These are phyloP conservation scores for Raphanus sativus DNA, from an alignment of 345 rosid genomes.

Conservation along the genomic window DNA sequence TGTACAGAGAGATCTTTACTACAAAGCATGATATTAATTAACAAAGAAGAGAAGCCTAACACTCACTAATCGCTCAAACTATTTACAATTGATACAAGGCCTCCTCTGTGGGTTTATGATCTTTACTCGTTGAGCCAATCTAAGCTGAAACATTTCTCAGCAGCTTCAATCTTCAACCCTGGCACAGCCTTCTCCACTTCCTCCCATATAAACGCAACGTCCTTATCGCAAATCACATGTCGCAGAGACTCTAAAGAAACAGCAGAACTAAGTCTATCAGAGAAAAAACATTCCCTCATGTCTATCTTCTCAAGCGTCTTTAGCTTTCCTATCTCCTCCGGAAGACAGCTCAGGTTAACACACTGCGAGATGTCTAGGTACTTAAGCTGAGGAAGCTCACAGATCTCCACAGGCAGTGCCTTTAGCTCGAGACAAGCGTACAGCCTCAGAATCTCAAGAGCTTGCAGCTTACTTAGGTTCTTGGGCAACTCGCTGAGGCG, in stretches of 20 bases:
- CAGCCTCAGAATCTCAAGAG: constrained; percentile 57
- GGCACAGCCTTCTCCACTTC: constrained; percentile 47
- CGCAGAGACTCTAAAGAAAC: constrained; percentile 52
- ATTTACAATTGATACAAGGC: neutral
- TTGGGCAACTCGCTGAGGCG: constrained; percentile 55
- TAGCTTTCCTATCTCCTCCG: constrained; percentile 57
- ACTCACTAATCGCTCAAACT: neutral
- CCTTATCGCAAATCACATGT: constrained; percentile 69
- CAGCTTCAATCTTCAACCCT: constrained; percentile 59
- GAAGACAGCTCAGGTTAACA: constrained; percentile 57
- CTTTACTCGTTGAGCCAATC: constrained; percentile 73
- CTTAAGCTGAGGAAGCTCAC: constrained; percentile 55
- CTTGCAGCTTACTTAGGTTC: constrained; percentile 51
- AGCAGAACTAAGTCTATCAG: constrained; percentile 49
- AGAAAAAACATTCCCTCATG: constrained; percentile 80
- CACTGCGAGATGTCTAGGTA: constrained; percentile 84
- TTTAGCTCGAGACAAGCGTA: constrained; percentile 77
- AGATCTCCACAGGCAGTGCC: constrained; percentile 53
- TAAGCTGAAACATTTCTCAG: constrained; percentile 55
- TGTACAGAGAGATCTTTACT: neutral
- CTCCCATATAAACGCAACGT: constrained; percentile 60
- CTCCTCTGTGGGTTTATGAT: neutral
- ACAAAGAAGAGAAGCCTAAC: neutral
- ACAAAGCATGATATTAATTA: neutral
- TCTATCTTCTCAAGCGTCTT: constrained; percentile 73